phyloP scores from a whole-genome alignment of 148 eudicot species.

The Amaranthus cruentus region DNA sequence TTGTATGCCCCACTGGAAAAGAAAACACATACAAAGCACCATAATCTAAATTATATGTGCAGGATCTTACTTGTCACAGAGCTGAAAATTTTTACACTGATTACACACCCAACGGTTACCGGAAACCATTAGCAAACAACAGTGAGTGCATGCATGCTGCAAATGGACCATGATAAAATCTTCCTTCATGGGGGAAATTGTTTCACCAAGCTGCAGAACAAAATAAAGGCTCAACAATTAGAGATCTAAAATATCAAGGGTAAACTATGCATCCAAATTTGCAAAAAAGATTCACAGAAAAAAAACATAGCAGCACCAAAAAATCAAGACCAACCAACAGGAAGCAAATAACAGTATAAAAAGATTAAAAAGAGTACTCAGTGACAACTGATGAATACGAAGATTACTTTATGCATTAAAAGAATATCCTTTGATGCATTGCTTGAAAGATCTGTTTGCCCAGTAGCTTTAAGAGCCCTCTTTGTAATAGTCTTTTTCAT shows the following conservation, averaged over 20 bases:
- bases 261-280: background rate
- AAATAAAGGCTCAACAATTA: background rate
- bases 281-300: too few species aligned
- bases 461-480: slow-evolving; percentile 63
- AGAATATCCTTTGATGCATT: slow-evolving; percentile 60
- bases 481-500: slow-evolving; percentile 36
- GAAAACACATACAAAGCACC: background rate
- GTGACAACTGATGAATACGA: background rate
- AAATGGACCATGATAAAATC: slow-evolving; percentile 69
- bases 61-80: slow-evolving; percentile 61
- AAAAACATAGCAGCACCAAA: background rate
- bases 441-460: slow-evolving; percentile 52
- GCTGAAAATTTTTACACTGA: slow-evolving; percentile 61
- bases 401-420: slow-evolving; percentile 69
- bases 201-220: slow-evolving; percentile 53
- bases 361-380: background rate
- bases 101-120: slow-evolving; percentile 67
- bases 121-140: slow-evolving; percentile 66
- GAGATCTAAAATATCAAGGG: background rate
- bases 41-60: background rate
- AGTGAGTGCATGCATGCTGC: slow-evolving; percentile 55
- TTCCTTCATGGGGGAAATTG: slow-evolving; percentile 53
- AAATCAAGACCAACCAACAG: too few species aligned
- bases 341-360: background rate
- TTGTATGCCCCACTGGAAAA: background rate